Evolutionary conservation across 2,329 filamentous ascomycete genomes (phyloP).

Genomic region (Alternaria solani): DNA sequence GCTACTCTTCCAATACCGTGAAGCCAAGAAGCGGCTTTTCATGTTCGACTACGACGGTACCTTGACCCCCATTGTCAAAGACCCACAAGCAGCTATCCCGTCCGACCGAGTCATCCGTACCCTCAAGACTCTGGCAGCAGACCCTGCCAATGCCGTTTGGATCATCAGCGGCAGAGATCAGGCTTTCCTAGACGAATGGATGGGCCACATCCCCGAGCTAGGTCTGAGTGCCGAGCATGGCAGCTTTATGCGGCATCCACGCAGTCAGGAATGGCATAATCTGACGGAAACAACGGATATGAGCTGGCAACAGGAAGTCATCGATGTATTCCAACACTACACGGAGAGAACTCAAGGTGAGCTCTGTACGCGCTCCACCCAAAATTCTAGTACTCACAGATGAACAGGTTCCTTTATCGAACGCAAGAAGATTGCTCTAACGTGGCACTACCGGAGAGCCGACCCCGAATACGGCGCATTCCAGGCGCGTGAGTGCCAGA

Average conservation of each 20-base stretch:
- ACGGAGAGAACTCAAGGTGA: constrained; percentile 84
- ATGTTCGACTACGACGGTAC: constrained; percentile 99
- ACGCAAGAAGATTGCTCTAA: constrained; percentile 90
- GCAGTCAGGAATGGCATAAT: constrained; percentile 82
- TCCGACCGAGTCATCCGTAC: constrained; percentile 83
- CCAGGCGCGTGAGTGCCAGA: constrained; percentile 81
- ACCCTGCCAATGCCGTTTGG: constrained; percentile 91
- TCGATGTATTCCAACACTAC: constrained; percentile 85
- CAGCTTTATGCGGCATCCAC: constrained; percentile 88
- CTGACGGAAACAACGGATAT: constrained; percentile 87
- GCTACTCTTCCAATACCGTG: constrained; percentile 76
- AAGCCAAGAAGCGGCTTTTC: constrained; percentile 81
- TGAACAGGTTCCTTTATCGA: constrained; percentile 84
- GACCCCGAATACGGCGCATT: constrained; percentile 85
- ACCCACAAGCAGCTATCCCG: constrained; percentile 87
- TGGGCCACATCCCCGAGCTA: constrained; percentile 87
- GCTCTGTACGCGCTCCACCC: constrained; percentile 30
- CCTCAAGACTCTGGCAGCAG: constrained; percentile 78
- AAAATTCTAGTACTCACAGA: constrained; percentile 21
- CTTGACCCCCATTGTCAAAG: constrained; percentile 89
- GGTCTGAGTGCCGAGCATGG: constrained; percentile 98
- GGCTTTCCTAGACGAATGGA: constrained; percentile 86
- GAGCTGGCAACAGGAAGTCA: constrained; percentile 88
- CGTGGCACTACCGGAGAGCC: constrained; percentile 95
- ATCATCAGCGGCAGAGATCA: constrained; percentile 97